Percentiles rank a stretch among this genome's conserved stretches.
phyloP scores from a whole-genome alignment of 306 rosid species.

The Cicer bijugum region DNA sequence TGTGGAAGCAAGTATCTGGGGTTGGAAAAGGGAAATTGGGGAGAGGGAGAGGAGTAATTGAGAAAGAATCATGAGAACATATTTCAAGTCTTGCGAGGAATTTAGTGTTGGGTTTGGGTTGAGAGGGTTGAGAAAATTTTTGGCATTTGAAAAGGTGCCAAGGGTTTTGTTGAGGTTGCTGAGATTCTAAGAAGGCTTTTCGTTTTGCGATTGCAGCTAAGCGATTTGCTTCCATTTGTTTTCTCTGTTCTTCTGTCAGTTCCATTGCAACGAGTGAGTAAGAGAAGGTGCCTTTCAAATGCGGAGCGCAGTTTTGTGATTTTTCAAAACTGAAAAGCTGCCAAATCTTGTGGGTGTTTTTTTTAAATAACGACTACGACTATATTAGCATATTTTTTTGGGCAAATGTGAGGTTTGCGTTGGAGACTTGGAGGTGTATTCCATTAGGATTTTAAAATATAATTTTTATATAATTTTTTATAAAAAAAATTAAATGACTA shows the following conservation, averaged over 20 bases:
- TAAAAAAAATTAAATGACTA: too few species aligned
- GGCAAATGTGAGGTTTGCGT: too few species aligned
- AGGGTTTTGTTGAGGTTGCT: conserved; percentile 36
- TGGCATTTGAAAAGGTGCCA: conserved; percentile 82
- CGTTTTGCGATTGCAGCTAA: conserved; percentile 81
- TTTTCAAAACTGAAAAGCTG: too few species aligned
- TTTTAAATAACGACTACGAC: too few species aligned
- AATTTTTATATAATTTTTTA: too few species aligned
- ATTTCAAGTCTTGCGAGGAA: conserved; percentile 77
- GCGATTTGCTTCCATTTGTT: conserved; percentile 76
- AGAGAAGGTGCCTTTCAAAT: not conserved
- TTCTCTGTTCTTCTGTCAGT: conserved; percentile 73
- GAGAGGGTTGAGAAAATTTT: conserved; percentile 47
- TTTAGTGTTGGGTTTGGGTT: conserved; percentile 27
- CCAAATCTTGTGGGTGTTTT: too few species aligned
- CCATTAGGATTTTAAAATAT: too few species aligned
- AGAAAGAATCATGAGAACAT: conserved; percentile 76
- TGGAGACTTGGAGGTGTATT: too few species aligned
- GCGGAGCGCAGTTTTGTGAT: not conserved
- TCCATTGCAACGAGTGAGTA: conserved; percentile 44
- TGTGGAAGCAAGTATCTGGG: conserved; percentile 51
- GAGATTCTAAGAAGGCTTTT: conserved; percentile 56
- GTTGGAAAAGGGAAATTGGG: conserved; percentile 54
- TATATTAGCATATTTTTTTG: too few species aligned
- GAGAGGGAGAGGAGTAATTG: conserved; percentile 55